Percentiles rank a stretch among this genome's conserved stretches.
Evolutionary conservation across 106 monocot genomes (phyloP).

Genomic region (Ottelia alismoides): DNA sequence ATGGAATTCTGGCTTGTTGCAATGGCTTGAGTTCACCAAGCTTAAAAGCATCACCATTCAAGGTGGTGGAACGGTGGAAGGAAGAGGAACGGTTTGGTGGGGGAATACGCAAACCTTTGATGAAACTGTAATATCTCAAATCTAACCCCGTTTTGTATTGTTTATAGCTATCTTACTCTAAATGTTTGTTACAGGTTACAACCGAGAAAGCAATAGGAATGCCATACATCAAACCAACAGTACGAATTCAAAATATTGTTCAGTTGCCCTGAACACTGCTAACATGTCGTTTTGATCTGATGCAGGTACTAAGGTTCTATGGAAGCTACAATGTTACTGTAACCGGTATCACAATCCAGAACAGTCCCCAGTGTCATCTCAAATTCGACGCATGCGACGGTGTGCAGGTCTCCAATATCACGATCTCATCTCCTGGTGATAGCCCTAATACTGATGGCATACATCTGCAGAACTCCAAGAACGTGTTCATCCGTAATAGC

Average conservation of each 20-base stretch:
- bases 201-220: neutral
- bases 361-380: conserved; percentile 47
- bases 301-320: conserved; percentile 48
- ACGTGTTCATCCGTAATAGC: conserved; percentile 29
- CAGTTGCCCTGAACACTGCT: neutral
- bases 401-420: conserved; percentile 26
- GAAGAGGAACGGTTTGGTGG: conserved; percentile 32
- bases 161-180: neutral
- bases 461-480: conserved; percentile 39
- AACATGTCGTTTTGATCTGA: neutral
- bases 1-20: conserved; percentile 31
- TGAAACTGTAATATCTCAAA: conserved; percentile 9
- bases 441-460: conserved; percentile 64
- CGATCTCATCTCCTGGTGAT: conserved; percentile 39
- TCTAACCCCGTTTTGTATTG: neutral
- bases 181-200: conserved; percentile 1
- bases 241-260: conserved; percentile 1
- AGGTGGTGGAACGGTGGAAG: conserved; percentile 32
- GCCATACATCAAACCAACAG: conserved; percentile 29
- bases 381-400: conserved; percentile 42
- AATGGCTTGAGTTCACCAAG: conserved; percentile 47
- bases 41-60: conserved; percentile 31
- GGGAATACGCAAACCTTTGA: conserved; percentile 5
- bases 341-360: conserved; percentile 24
- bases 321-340: conserved; percentile 7